Percentiles rank a stretch among this genome's conserved stretches.
Evolutionary conservation across 2,329 filamentous ascomycete species (phyloP).

Genomic region (Penicillium janthinellum): DNA sequence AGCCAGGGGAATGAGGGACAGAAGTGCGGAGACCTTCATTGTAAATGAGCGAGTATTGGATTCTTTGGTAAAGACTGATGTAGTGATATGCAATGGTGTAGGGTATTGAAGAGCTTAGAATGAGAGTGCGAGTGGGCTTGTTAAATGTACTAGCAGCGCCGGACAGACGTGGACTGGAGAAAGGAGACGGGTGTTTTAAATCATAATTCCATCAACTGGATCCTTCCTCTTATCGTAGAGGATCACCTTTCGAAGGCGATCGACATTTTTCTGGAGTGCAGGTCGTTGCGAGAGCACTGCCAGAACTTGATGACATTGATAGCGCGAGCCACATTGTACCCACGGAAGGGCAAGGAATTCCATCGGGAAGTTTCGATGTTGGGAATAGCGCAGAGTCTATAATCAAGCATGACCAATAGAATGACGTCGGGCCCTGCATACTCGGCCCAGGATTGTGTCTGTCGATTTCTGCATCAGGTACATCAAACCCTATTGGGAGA

Average conservation of each 20-base stretch:
- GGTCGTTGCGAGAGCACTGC: conserved; percentile 3
- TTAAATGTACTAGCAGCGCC: background rate
- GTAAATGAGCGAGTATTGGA: conserved; percentile 10
- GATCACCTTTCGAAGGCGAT: conserved; percentile 1
- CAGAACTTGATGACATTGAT: conserved; percentile 15
- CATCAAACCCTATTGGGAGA: conserved; percentile 3
- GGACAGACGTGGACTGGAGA: background rate
- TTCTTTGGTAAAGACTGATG: background rate
- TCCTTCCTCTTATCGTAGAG: background rate
- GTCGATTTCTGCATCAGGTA: conserved; percentile 6
- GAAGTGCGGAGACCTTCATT: conserved; percentile 32
- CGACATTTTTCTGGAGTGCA: background rate
- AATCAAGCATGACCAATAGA: conserved; percentile 6
- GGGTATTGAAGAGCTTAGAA: background rate
- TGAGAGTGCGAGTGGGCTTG: background rate
- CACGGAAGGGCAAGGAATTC: background rate
- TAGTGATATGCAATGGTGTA: background rate
- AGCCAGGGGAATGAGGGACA: conserved; percentile 29
- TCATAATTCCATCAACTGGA: conserved; percentile 1
- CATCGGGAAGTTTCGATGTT: conserved; percentile 5
- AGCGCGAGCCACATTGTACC: background rate
- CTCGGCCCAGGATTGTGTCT: background rate
- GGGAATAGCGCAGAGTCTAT: conserved; percentile 10
- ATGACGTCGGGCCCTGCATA: background rate
- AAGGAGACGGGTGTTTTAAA: conserved; percentile 5